These are phyloP conservation scores for Brasilioporus rufonigricans DNA, from an alignment of 768 basidiomycete genomes.

Conservation along the genomic window DNA sequence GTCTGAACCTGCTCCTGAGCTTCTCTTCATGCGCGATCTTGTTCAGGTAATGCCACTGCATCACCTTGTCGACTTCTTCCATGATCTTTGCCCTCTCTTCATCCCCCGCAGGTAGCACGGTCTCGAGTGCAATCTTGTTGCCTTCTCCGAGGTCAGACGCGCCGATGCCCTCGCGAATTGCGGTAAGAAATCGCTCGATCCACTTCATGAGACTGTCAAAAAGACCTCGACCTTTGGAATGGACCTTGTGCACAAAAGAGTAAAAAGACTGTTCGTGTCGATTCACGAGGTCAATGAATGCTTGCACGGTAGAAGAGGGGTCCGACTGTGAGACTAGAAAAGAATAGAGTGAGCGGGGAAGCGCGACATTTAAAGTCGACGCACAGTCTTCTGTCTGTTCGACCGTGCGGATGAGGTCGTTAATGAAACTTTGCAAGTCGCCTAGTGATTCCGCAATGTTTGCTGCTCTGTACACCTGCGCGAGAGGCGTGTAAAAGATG, in stretches of 20 bases:
- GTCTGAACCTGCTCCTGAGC: slow-evolving; percentile 80
- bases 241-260: slow-evolving; percentile 96
- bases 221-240: slow-evolving; percentile 91
- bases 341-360: slow-evolving; percentile 1
- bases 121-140: slow-evolving; percentile 71
- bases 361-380: slow-evolving; percentile 30
- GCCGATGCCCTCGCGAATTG: slow-evolving; percentile 87
- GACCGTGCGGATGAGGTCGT: slow-evolving; percentile 92
- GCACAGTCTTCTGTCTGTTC: slow-evolving; percentile 86
- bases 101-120: slow-evolving; percentile 80
- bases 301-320: slow-evolving; percentile 82
- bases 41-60: slow-evolving; percentile 90
- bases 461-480: slow-evolving; percentile 96
- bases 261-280: slow-evolving; percentile 97
- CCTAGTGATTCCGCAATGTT: slow-evolving; percentile 92
- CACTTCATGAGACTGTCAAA: slow-evolving; percentile 95
- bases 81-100: slow-evolving; percentile 75
- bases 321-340: slow-evolving; percentile 74
- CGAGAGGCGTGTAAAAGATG: slow-evolving; percentile 95
- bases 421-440: slow-evolving; percentile 92
- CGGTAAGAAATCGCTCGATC: slow-evolving; percentile 93
- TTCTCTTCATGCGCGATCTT: slow-evolving; percentile 93
- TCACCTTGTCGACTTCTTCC: slow-evolving; percentile 84
- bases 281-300: slow-evolving; percentile 89
- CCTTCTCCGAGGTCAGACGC: slow-evolving; percentile 16